Evolutionary conservation across 1,139 yeast genomes (phyloP).

Genomic region (Blastobotrys persicus): DNA sequence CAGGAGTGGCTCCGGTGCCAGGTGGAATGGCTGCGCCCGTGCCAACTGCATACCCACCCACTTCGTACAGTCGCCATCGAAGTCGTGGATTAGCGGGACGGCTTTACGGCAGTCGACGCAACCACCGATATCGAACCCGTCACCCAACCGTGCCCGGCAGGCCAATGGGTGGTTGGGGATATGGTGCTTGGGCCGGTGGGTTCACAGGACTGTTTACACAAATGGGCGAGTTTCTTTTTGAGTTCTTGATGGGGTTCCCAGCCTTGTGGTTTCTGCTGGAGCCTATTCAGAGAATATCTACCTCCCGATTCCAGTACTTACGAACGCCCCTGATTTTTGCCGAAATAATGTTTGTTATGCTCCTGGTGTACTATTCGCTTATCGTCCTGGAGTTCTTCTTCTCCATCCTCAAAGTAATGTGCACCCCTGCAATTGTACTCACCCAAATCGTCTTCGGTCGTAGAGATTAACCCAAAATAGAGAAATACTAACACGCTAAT

Average conservation of each 20-base stretch:
- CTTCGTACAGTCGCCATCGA: not conserved
- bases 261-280: slow-evolving; percentile 10
- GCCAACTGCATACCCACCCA: not conserved
- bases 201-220: not conserved
- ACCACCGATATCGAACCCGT: not conserved
- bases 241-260: slow-evolving; percentile 6
- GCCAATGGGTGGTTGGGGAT: not conserved
- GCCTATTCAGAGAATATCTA: slow-evolving; percentile 12
- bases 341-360: slow-evolving; percentile 20
- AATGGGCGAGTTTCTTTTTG: slow-evolving; percentile 8
- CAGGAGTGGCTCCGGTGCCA: not conserved
- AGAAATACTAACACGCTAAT: not conserved
- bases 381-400: slow-evolving; percentile 21
- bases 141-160: not conserved
- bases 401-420: slow-evolving; percentile 21
- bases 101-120: not conserved
- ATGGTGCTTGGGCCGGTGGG: not conserved
- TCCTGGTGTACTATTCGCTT: slow-evolving; percentile 21
- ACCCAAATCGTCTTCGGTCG: slow-evolving; percentile 17
- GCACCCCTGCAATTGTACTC: slow-evolving; percentile 24
- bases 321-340: slow-evolving; percentile 19
- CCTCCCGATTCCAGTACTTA: slow-evolving; percentile 13
- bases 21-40: not conserved
- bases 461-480: not conserved
- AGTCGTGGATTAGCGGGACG: not conserved